Evolutionary conservation across 208 protist genomes (phyloP).

Genomic region (Phytomonas sp.): DNA sequence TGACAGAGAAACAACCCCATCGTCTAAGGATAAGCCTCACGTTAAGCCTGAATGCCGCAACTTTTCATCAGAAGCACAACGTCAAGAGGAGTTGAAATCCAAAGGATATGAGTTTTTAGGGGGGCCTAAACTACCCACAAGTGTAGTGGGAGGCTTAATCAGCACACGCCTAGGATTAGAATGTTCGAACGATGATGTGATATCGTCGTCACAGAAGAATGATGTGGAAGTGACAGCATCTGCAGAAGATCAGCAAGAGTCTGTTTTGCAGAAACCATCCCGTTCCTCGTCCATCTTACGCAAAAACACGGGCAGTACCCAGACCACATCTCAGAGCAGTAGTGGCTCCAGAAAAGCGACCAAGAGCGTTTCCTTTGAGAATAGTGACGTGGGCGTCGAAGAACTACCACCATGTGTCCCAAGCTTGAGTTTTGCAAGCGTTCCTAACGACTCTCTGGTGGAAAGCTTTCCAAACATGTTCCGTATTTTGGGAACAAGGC

Average conservation of each 20-base stretch:
- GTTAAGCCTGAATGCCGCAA: not conserved
- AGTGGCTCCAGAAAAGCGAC: not conserved
- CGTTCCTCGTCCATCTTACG: not conserved
- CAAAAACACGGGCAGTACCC: not conserved
- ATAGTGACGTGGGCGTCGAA: not conserved
- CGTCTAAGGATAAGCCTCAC: not conserved
- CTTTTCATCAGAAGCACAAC: not conserved
- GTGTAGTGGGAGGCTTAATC: not conserved
- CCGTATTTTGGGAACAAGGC: not conserved
- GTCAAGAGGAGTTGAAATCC: not conserved
- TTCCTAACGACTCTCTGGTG: not conserved
- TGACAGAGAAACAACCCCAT: not conserved
- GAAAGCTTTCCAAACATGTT: not conserved
- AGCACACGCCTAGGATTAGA: not conserved
- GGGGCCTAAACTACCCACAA: not conserved
- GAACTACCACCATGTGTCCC: not conserved
- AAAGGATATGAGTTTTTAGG: not conserved
- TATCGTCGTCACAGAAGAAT: not conserved
- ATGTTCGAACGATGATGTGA: not conserved
- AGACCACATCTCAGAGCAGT: not conserved
- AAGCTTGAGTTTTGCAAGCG: slow-evolving; percentile 1
- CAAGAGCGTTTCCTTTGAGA: not conserved
- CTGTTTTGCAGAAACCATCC: not conserved
- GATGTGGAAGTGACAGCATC: not conserved
- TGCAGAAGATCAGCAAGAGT: not conserved